Evolutionary conservation across 129 eudicot species (phyloP).

Genomic region (Tagetes patula): DNA sequence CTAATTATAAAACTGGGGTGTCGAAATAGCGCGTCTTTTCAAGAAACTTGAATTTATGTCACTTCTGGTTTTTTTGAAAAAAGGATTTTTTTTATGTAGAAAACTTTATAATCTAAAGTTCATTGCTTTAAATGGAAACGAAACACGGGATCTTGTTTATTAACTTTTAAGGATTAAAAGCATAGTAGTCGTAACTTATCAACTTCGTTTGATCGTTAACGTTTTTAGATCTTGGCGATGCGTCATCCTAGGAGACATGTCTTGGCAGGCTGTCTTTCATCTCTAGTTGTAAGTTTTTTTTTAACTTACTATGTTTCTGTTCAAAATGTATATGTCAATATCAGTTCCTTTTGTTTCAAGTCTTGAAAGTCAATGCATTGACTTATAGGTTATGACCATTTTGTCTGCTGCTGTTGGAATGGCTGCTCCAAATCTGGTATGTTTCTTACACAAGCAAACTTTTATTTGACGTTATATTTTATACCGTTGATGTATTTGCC

Average conservation of each 20-base stretch:
- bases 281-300: conserved; percentile 57
- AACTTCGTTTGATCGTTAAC: neutral
- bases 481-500: conserved; percentile 1
- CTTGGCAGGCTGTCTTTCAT: conserved; percentile 78
- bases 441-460: conserved; percentile 6
- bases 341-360: neutral
- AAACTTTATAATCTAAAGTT: neutral
- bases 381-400: conserved; percentile 79
- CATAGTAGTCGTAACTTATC: neutral
- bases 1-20: no score
- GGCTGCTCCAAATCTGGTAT: conserved; percentile 97
- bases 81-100: no score
- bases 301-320: neutral
- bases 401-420: conserved; percentile 84
- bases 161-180: neutral
- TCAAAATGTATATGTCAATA: neutral
- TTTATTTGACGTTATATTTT: neutral
- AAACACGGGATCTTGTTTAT: neutral
- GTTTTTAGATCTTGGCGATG: conserved; percentile 84
- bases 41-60: no score
- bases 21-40: no score
- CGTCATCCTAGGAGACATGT: conserved; percentile 92
- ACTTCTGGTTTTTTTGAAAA: no score
- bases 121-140: neutral
- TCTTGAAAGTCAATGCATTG: conserved; percentile 16